Evolutionary conservation across 2,329 filamentous ascomycete genomes (phyloP).

Genomic region (Mollisiaceae sp.): DNA sequence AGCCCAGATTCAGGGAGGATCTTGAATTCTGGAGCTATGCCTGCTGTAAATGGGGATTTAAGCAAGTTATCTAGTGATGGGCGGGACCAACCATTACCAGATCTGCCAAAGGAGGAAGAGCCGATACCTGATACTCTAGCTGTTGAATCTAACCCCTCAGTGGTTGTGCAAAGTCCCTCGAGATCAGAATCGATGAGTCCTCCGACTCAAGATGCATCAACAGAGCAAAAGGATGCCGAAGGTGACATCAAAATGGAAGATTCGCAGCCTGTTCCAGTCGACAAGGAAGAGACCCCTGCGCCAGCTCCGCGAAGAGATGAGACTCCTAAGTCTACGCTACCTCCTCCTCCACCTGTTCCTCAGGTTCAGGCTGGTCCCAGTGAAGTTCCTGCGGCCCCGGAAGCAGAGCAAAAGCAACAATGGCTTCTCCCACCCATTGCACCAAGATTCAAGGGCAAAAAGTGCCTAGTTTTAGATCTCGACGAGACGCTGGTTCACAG

Average conservation of each 20-base stretch:
- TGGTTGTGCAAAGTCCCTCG: slow-evolving; percentile 35
- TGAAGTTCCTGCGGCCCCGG: slow-evolving; percentile 31
- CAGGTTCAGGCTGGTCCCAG: slow-evolving; percentile 24
- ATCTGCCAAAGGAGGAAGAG: slow-evolving; percentile 38
- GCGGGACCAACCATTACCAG: slow-evolving; percentile 41
- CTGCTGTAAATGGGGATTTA: slow-evolving; percentile 34
- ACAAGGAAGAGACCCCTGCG: slow-evolving; percentile 34
- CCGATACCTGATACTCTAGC: slow-evolving; percentile 17
- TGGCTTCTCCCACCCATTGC: slow-evolving; percentile 78
- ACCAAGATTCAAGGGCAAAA: slow-evolving; percentile 81
- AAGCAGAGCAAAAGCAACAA: slow-evolving; percentile 42
- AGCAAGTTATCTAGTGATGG: slow-evolving; percentile 24
- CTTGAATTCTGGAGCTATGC: slow-evolving; percentile 21
- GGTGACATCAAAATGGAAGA: slow-evolving; percentile 36
- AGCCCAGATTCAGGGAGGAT: slow-evolving; percentile 24
- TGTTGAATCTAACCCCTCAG: slow-evolving; percentile 29
- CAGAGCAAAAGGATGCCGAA: slow-evolving; percentile 34
- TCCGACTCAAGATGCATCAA: slow-evolving; percentile 15
- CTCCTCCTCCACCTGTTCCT: slow-evolving; percentile 38
- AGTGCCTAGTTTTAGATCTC: slow-evolving; percentile 92
- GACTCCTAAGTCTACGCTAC: slow-evolving; percentile 30
- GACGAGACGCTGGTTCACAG: slow-evolving; percentile 98
- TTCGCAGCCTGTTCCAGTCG: slow-evolving; percentile 30
- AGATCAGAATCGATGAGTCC: slow-evolving; percentile 29
- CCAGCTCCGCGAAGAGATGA: slow-evolving; percentile 34